phyloP scores from a whole-genome alignment of 2,329 filamentous ascomycete genomes.

The Coniella lustricola region DNA sequence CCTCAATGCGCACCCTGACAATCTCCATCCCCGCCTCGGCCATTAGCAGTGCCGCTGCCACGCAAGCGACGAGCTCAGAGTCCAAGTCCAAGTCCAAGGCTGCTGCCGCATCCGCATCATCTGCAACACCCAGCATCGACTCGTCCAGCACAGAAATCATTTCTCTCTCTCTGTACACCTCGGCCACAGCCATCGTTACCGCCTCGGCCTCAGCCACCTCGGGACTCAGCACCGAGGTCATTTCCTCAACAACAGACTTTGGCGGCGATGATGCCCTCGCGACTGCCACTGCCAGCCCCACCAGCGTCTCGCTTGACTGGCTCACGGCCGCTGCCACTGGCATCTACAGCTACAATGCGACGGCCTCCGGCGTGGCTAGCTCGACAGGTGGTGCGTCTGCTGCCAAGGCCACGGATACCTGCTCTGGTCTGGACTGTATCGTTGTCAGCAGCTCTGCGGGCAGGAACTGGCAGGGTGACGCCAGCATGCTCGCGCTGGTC shows the following conservation, averaged over 20 bases:
- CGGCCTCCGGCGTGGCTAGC: constrained; percentile 2
- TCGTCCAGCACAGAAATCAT: background rate
- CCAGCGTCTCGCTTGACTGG: constrained; percentile 2
- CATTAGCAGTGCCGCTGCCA: background rate
- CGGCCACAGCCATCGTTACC: background rate
- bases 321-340: background rate
- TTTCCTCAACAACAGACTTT: constrained; percentile 7
- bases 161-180: background rate
- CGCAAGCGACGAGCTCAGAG: background rate
- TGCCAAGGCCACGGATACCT: background rate
- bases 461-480: background rate
- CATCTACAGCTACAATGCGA: constrained; percentile 1
- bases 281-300: constrained; percentile 6
- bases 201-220: background rate
- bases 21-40: background rate
- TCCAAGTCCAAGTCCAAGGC: background rate
- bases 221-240: constrained; percentile 1
- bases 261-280: constrained; percentile 3
- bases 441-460: constrained; percentile 11
- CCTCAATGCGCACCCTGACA: no score
- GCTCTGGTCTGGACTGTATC: constrained; percentile 12
- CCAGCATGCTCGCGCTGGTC: constrained; percentile 11
- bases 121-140: background rate
- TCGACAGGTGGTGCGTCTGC: background rate
- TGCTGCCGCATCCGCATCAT: background rate